Base-by-base conservation (phyloP, 768 basidiomycete genomes). In the Russula abietina region DNA sequence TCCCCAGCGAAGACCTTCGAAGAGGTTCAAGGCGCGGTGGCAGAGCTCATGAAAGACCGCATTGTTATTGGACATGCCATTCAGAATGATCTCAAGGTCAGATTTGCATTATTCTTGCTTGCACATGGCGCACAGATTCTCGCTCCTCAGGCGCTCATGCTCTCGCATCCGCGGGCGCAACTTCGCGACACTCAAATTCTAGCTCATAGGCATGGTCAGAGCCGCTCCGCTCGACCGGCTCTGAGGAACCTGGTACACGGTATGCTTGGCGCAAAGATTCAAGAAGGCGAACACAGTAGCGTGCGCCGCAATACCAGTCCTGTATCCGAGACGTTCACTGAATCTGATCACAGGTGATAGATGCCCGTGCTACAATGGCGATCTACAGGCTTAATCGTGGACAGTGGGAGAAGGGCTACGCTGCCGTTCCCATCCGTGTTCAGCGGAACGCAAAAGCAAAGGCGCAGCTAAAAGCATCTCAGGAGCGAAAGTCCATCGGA, bases 341-440 rank as follows among this genome's bases (percentile, higher is more conserved):
- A 28, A 32, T 0, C 7, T 6, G 11, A 33, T 12, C 38, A 12
- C 62, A 97, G 95, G 86, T 98, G 5, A 90, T 84, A 19, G 95
- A 98, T 71, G 93, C 95, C 0, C 82, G 95, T 56, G 96, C 95
- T 0, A 91, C 94, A 0, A 97, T 99, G 93, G 95, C 93, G 0
- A 77, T 98, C 43, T 98, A 89, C 72, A 81, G 93, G 8, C 70
- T 95, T 19, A 81, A 94, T 73, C 86, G 89, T 68, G 85, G 84
- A 56, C 80, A 83, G 52, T 98, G 92, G 92, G 95, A 98, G 53
- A 69, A 69, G 32, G 66, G 58, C 2, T 65, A 66, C 48, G 45
- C 49, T 24, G 54, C 59, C 11, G 50, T 55, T 24, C 55, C 59
- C 28, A 51, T 62, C 45, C 65, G 57, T 39, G 57, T 64, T 14